Percentiles rank a stretch among this genome's conserved stretches.
phyloP scores from a whole-genome alignment of 2,329 filamentous ascomycete species.

The Diaporthe eres region DNA sequence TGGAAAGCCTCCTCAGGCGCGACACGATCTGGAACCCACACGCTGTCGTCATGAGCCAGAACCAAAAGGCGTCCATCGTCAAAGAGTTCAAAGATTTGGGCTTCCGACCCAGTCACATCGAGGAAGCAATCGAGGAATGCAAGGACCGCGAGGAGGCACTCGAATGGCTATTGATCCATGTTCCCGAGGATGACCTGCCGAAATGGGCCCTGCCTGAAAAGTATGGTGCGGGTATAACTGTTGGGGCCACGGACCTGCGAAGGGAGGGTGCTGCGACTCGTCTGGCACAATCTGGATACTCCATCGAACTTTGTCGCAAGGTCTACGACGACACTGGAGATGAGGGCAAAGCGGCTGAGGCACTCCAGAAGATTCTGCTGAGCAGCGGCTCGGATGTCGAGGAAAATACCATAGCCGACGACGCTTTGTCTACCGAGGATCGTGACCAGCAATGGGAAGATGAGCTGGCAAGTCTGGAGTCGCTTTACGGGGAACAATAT shows the following conservation, averaged over 20 bases:
- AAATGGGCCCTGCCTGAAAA: slow-evolving; percentile 91
- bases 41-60: slow-evolving; percentile 73
- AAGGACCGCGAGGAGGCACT: slow-evolving; percentile 93
- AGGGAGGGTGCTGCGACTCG: slow-evolving; percentile 87
- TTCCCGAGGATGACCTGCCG: slow-evolving; percentile 97
- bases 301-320: slow-evolving; percentile 84
- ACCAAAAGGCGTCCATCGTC: slow-evolving; percentile 72
- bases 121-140: slow-evolving; percentile 89
- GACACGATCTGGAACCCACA: slow-evolving; percentile 92
- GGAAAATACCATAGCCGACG: slow-evolving; percentile 43
- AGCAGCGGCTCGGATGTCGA: slow-evolving; percentile 56
- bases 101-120: slow-evolving; percentile 89
- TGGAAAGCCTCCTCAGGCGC: slow-evolving; percentile 84
- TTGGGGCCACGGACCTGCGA: slow-evolving; percentile 85
- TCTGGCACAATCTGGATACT: slow-evolving; percentile 86
- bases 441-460: slow-evolving; percentile 83
- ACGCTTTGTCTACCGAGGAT: slow-evolving; percentile 45
- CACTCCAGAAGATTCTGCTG: slow-evolving; percentile 80
- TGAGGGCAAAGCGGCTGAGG: slow-evolving; percentile 83
- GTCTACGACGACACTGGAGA: slow-evolving; percentile 79
- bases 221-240: slow-evolving; percentile 90
- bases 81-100: slow-evolving; percentile 83
- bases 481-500: slow-evolving; percentile 86
- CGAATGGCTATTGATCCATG: slow-evolving; percentile 96
- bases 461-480: slow-evolving; percentile 85